Evolutionary conservation across 148 eudicot species (phyloP).

Genomic region (Cornus florida): DNA sequence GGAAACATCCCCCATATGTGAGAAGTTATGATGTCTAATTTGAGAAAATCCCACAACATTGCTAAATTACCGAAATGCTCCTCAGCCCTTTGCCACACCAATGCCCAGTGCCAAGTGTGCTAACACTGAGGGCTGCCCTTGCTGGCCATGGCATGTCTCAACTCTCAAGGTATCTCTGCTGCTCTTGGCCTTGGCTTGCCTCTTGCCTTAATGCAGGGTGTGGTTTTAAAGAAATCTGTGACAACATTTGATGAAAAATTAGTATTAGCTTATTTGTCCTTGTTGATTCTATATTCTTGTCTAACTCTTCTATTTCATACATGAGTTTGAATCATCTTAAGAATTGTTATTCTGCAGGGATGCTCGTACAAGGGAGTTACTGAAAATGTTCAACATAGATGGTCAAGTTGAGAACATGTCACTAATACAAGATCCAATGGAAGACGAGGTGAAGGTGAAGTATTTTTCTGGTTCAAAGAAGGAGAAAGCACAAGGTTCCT

Average conservation of each 20-base stretch:
- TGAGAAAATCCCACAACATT: too few species aligned
- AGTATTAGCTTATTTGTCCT: constrained; percentile 1
- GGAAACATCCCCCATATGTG: too few species aligned
- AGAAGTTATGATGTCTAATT: too few species aligned
- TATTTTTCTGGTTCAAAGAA: constrained; percentile 54
- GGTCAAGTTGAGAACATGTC: constrained; percentile 81
- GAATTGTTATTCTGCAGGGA: constrained; percentile 53
- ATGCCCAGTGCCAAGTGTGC: too few species aligned
- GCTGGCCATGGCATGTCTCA: neutral
- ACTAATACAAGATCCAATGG: constrained; percentile 51
- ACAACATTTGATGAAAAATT: neutral
- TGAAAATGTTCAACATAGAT: constrained; percentile 82
- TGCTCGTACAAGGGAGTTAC: constrained; percentile 80
- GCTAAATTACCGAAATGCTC: too few species aligned
- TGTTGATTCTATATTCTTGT: neutral
- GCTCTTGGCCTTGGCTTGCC: neutral
- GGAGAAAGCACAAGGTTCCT: constrained; percentile 68
- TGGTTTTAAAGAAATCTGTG: neutral
- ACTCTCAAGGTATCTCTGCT: too few species aligned
- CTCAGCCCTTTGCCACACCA: too few species aligned
- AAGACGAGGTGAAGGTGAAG: constrained; percentile 69
- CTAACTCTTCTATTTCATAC: neutral
- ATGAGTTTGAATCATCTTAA: neutral
- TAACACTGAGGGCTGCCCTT: neutral
- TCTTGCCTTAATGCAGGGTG: neutral